Conservation (phyloP, 495 filamentous ascomycete species). For the Usnea hakonensis region DNA sequence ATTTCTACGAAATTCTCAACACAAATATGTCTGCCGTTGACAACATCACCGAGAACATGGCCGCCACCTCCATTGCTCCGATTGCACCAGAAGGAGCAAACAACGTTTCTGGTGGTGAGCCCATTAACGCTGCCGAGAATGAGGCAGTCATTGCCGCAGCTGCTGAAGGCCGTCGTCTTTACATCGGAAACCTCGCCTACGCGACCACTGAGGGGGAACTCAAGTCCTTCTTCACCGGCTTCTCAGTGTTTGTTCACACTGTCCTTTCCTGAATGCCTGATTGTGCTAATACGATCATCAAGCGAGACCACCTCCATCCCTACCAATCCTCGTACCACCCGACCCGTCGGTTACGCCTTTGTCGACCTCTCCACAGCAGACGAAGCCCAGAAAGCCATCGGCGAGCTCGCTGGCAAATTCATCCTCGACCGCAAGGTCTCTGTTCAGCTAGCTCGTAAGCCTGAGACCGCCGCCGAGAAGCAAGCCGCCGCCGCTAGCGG, state of each 20-base stretch:
- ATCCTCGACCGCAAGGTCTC: constrained; percentile 97
- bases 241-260: constrained; percentile 65
- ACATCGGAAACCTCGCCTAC: constrained; percentile 99
- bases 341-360: constrained; percentile 97
- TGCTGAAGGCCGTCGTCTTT: constrained; percentile 95
- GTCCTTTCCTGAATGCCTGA: neutral
- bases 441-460: constrained; percentile 96
- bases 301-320: constrained; percentile 98
- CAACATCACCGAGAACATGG: constrained; percentile 44
- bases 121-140: constrained; percentile 54
- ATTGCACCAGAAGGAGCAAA: constrained; percentile 49
- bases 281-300: constrained; percentile 21
- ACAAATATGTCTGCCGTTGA: constrained; percentile 52
- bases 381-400: constrained; percentile 91
- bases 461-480: constrained; percentile 75
- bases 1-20: constrained; percentile 37
- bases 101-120: constrained; percentile 72
- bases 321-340: constrained; percentile 96
- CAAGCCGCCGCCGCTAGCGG: constrained; percentile 51
- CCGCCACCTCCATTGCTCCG: constrained; percentile 46
- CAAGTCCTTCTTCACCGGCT: constrained; percentile 97
- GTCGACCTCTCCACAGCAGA: constrained; percentile 90
- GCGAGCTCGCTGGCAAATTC: constrained; percentile 89
- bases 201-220: constrained; percentile 99
- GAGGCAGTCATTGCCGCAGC: constrained; percentile 93